phyloP scores from a whole-genome alignment of 148 eudicot genomes.

The Cornus kousa region DNA sequence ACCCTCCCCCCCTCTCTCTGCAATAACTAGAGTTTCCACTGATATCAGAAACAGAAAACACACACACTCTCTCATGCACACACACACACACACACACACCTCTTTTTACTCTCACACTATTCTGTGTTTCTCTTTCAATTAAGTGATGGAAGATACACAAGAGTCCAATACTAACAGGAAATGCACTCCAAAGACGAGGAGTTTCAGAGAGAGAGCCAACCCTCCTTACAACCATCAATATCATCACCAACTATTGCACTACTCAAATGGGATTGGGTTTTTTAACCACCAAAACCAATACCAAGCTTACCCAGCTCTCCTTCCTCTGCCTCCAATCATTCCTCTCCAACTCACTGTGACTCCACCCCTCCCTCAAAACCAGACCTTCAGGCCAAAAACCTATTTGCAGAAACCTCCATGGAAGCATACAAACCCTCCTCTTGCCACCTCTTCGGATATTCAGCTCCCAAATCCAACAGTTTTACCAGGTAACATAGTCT shows the following conservation, averaged over 20 bases:
- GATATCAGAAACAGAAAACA: constrained; percentile 17
- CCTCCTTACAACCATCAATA: constrained; percentile 27
- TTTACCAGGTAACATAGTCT: constrained; percentile 40
- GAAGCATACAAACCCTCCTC: constrained; percentile 33
- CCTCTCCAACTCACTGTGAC: constrained; percentile 36
- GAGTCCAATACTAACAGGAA: constrained; percentile 46
- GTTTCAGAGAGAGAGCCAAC: constrained; percentile 25
- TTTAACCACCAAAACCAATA: constrained; percentile 48
- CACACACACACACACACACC: constrained; percentile 17
- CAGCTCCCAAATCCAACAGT: constrained; percentile 27
- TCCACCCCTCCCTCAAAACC: constrained; percentile 45
- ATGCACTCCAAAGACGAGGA: constrained; percentile 40
- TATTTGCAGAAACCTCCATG: constrained; percentile 43
- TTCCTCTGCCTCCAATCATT: constrained; percentile 69
- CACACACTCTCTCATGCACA: not conserved
- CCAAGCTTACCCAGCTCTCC: constrained; percentile 53
- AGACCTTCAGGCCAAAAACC: constrained; percentile 40
- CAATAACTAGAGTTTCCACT: constrained; percentile 43
- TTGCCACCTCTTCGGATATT: constrained; percentile 38
- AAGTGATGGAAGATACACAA: constrained; percentile 63
- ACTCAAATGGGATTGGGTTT: constrained; percentile 42
- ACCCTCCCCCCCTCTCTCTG: constrained; percentile 22
- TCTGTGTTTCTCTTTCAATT: constrained; percentile 22
- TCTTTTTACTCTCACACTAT: constrained; percentile 15
- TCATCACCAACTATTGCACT: constrained; percentile 28